These are phyloP conservation scores for Didymella glomerata DNA, from an alignment of 2,329 filamentous ascomycete species.

Conservation along the genomic window DNA sequence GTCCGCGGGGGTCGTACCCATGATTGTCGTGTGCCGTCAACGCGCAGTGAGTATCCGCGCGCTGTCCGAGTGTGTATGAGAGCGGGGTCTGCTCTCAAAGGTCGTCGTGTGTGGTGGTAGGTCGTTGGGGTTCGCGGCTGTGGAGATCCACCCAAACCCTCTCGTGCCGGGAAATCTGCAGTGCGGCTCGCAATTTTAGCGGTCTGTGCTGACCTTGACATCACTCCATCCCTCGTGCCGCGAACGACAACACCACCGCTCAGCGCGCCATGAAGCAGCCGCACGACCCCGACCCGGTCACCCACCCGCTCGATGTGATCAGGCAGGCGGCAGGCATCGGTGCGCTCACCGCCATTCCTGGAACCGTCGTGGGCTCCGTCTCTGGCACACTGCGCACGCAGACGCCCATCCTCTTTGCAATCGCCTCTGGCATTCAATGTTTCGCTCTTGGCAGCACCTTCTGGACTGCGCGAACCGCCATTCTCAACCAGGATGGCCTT, in stretches of 20 bases:
- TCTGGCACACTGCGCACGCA: conserved; percentile 67
- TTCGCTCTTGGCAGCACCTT: conserved; percentile 79
- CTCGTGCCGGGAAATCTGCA: conserved; percentile 31
- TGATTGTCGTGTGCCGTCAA: conserved; percentile 64
- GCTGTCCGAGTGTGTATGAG: conserved; percentile 44
- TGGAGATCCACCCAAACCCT: conserved; percentile 25
- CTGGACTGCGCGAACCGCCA: conserved; percentile 66
- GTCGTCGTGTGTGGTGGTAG: conserved; percentile 36
- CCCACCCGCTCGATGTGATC: conserved; percentile 39
- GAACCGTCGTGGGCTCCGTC: conserved; percentile 64
- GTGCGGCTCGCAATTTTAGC: conserved; percentile 25
- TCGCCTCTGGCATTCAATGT: conserved; percentile 80
- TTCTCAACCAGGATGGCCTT: conserved; percentile 49
- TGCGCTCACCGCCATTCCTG: conserved; percentile 64
- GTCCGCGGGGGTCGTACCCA: conserved; percentile 56
- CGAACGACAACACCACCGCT: conserved; percentile 1
- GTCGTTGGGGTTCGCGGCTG: conserved; percentile 33
- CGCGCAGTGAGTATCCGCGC: conserved; percentile 49
- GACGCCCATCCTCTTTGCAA: conserved; percentile 73
- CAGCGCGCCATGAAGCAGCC: conserved; percentile 30
- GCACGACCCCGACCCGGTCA: conserved; percentile 37
- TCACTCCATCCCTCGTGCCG: conserved; percentile 7
- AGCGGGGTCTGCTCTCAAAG: conserved; percentile 41
- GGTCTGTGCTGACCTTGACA: conserved; percentile 29
- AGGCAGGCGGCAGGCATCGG: conserved; percentile 39